These are phyloP conservation scores for Punica granatum DNA, from an alignment of 345 rosid species.

Conservation along the genomic window DNA sequence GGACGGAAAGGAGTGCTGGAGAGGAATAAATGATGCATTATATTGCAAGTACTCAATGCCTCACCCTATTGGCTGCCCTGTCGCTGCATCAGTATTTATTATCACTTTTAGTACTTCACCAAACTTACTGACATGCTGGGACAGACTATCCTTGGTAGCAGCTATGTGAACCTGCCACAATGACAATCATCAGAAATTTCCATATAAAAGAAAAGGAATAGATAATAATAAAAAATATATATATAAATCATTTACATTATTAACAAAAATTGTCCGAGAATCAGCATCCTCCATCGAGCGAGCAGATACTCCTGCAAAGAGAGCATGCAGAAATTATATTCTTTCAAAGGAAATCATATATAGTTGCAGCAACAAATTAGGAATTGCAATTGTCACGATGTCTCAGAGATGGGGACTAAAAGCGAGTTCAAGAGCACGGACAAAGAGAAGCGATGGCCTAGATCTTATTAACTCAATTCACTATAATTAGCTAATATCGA, in stretches of 20 bases:
- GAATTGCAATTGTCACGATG: background rate
- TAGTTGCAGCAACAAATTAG: background rate
- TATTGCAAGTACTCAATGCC: background rate
- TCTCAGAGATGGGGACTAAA: background rate
- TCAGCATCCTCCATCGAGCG: slow-evolving; percentile 77
- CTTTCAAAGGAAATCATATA: background rate
- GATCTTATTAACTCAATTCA: background rate
- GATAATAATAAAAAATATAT: background rate
- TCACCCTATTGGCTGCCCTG: slow-evolving; percentile 93
- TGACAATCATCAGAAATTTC: slow-evolving; percentile 13
- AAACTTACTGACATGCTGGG: slow-evolving; percentile 82
- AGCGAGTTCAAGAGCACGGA: background rate
- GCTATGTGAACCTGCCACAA: slow-evolving; percentile 79
- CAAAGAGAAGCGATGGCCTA: background rate
- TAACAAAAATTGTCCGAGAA: slow-evolving; percentile 81
- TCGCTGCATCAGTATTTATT: slow-evolving; percentile 77
- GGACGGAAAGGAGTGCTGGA: background rate
- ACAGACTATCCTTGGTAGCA: slow-evolving; percentile 88
- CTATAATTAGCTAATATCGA: background rate
- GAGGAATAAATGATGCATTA: background rate
- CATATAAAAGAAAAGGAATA: slow-evolving; percentile 5
- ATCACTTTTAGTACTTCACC: slow-evolving; percentile 89
- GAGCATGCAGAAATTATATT: background rate
- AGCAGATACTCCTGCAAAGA: slow-evolving; percentile 23
- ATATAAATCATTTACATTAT: slow-evolving; percentile 52